phyloP scores from a whole-genome alignment of 305 asterid species.

The Fraxinus platypoda region DNA sequence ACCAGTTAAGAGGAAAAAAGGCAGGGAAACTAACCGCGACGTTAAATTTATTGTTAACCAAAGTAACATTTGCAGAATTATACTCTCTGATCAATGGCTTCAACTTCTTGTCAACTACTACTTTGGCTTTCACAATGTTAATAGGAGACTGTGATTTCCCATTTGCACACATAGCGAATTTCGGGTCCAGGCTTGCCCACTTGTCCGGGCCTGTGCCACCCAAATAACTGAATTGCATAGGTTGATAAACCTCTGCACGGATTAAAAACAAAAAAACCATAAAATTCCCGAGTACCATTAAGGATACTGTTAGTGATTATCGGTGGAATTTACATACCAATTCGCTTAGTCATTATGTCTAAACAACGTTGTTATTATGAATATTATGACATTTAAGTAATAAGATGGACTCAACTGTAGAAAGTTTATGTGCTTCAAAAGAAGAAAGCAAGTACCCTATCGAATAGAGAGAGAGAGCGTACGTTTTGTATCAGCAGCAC shows the following conservation, averaged over 20 bases:
- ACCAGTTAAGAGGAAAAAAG: background rate
- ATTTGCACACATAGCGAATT: conserved; percentile 55
- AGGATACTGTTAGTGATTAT: background rate
- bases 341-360: background rate
- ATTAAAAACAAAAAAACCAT: background rate
- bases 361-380: background rate
- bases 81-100: conserved; percentile 66
- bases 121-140: conserved; percentile 43
- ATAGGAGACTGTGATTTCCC: conserved; percentile 82
- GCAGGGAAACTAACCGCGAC: conserved; percentile 56
- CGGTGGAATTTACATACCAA: background rate
- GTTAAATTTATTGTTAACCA: conserved; percentile 71
- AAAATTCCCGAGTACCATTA: background rate
- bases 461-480: conserved; percentile 11
- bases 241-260: conserved; percentile 28
- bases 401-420: background rate
- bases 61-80: conserved; percentile 50
- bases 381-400: background rate
- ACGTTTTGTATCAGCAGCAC: conserved; percentile 25
- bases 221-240: conserved; percentile 51
- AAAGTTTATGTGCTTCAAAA: background rate
- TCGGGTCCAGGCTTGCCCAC: conserved; percentile 72
- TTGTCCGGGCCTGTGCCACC: conserved; percentile 74
- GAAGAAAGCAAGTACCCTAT: background rate
- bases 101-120: conserved; percentile 36